Evolutionary conservation across 202 grass and related monocot genomes (phyloP), one percentile per base, ranked within the genome.

Genomic region (Eragrostis tef): DNA sequence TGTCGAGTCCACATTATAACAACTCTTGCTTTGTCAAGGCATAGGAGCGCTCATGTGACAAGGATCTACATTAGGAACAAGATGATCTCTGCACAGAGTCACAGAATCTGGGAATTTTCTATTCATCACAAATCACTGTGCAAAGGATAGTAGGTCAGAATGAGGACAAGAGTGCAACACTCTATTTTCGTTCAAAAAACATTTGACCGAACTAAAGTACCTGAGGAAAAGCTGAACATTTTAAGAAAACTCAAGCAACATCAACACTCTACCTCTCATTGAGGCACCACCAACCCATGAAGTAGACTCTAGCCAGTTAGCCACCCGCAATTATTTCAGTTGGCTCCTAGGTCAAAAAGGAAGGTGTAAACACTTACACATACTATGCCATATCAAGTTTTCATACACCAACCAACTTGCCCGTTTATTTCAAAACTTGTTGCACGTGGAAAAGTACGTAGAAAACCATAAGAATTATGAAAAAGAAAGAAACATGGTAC

Each of bases 61-160:
- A 54, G 57, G 43, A 25, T 61, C 26, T 66, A 75, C 41, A 75
- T 56, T 75, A 19, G 42, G 50, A 16, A 50, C 26, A 88, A 62
- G 53, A 77, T 19, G 59, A 83, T 60, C 17, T 76, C 9, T 46
- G 12, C 14, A 52, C 44, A 53, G 4, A 74, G 42, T 24, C 31
- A 56, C 29, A 74, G n/a, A 58, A 44, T 47, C 17, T 42, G 29
- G 53, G 29, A 44, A 45, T 61, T 39, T 39, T 39, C 34, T 71
- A 47, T 9, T 60, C 11, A 64, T 44, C 26, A 67, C 66, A 69
- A 73, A 21, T 49, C 60, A 51, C 17, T 4, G 49, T 7, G 20
- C 27, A 70, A 14, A 58, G 63, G 15, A 24, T 2, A 11, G 62
- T 39, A 72, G 24, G 21, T 57, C 21, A 15, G 1, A 22, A 9